phyloP scores from a whole-genome alignment of 2,329 filamentous ascomycete genomes.

The Didymella pomorum region DNA sequence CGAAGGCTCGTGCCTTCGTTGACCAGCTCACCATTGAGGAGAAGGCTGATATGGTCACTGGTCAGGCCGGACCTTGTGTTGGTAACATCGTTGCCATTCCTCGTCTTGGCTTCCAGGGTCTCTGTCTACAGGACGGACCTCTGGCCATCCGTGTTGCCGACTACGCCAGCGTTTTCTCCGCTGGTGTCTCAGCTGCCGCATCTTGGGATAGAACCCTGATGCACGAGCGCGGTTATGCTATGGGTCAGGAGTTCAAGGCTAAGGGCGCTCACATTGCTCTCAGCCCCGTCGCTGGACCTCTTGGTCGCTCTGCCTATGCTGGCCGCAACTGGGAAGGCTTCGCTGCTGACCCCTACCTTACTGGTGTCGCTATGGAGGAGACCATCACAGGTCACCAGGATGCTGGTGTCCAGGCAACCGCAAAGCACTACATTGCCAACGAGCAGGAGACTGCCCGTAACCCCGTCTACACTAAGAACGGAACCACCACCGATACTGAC shows the following conservation, averaged over 20 bases:
- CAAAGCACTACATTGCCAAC: constrained; percentile 66
- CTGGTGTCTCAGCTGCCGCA: constrained; percentile 48
- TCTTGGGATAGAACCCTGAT: constrained; percentile 53
- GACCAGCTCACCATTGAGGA: constrained; percentile 43
- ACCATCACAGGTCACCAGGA: constrained; percentile 53
- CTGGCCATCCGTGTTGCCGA: constrained; percentile 47
- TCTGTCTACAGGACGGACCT: constrained; percentile 53
- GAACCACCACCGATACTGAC: constrained; percentile 49
- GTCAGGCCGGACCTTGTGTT: constrained; percentile 63
- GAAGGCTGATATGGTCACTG: constrained; percentile 48
- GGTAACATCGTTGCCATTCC: constrained; percentile 54
- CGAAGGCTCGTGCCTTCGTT: constrained; percentile 44
- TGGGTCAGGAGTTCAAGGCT: constrained; percentile 48
- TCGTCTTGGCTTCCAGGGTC: constrained; percentile 50
- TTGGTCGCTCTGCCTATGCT: constrained; percentile 53
- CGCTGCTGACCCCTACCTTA: constrained; percentile 55
- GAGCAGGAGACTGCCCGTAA: constrained; percentile 64
- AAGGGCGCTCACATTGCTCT: constrained; percentile 54
- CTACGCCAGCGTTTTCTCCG: constrained; percentile 52
- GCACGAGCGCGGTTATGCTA: constrained; percentile 48
- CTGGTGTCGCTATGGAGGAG: constrained; percentile 51
- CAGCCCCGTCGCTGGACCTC: constrained; percentile 60
- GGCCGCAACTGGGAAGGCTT: constrained; percentile 59
- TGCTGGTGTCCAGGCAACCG: constrained; percentile 53
- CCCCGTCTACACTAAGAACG: constrained; percentile 65